phyloP scores from a whole-genome alignment of 2,329 filamentous ascomycete species.

The Coniochaeta pulveracea region DNA sequence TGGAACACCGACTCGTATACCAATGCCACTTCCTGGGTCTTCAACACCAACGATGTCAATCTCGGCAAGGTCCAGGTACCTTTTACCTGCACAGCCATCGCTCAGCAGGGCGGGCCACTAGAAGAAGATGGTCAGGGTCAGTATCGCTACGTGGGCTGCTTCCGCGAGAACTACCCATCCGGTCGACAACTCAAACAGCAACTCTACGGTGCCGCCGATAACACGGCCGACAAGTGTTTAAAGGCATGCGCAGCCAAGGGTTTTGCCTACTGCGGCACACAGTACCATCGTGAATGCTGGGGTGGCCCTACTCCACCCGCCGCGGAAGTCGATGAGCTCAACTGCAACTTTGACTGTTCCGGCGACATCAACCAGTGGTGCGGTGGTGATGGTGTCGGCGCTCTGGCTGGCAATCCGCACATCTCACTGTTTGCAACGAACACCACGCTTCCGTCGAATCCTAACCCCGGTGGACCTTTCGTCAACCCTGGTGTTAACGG shows the following conservation, averaged over 20 bases:
- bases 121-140: constrained; percentile 24
- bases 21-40: constrained; percentile 36
- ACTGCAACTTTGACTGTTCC: constrained; percentile 40
- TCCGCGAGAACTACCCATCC: constrained; percentile 39
- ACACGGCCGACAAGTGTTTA: constrained; percentile 34
- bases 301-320: constrained; percentile 36
- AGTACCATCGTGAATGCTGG: constrained; percentile 44
- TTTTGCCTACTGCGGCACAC: constrained; percentile 32
- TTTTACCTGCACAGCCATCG: constrained; percentile 38
- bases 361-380: constrained; percentile 40
- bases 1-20: constrained; percentile 40
- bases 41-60: constrained; percentile 43
- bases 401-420: neutral
- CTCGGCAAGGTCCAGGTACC: constrained; percentile 40
- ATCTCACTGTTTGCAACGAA: constrained; percentile 4
- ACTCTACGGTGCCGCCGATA: constrained; percentile 25
- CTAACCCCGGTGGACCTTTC: constrained; percentile 12
- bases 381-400: constrained; percentile 21
- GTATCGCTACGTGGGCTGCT: constrained; percentile 30
- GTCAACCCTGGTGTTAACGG: constrained; percentile 23
- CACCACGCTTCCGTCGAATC: neutral
- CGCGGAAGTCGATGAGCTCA: constrained; percentile 26
- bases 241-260: constrained; percentile 23
- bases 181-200: constrained; percentile 35
- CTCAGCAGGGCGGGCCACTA: constrained; percentile 40